Conservation (phyloP, 768 basidiomycete genomes). For the Lentinula edodes region DNA sequence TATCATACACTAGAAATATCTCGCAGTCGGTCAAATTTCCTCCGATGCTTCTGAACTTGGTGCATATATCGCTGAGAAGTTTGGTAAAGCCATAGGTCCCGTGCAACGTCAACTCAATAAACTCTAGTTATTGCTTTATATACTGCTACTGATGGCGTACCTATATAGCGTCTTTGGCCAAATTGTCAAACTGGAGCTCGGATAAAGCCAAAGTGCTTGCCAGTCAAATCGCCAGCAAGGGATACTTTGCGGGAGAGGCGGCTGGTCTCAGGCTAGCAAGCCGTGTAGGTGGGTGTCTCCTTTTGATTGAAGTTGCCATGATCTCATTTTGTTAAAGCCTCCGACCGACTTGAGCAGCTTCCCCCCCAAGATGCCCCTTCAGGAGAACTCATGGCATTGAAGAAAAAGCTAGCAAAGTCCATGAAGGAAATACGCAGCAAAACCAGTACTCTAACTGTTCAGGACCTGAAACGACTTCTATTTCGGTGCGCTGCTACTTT, state of each 20-base stretch:
- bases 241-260: slow-evolving; percentile 85
- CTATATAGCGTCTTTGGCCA: slow-evolving; percentile 47
- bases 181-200: slow-evolving; percentile 45
- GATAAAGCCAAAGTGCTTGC: slow-evolving; percentile 80
- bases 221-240: slow-evolving; percentile 84
- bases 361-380: slow-evolving; percentile 56
- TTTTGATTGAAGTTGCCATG: neutral
- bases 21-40: slow-evolving; percentile 67
- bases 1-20: slow-evolving; percentile 63
- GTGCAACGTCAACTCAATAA: slow-evolving; percentile 71
- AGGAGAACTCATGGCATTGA: slow-evolving; percentile 60
- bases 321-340: slow-evolving; percentile 29
- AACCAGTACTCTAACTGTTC: slow-evolving; percentile 66
- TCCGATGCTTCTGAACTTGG: slow-evolving; percentile 80
- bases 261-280: slow-evolving; percentile 74
- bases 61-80: slow-evolving; percentile 82
- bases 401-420: slow-evolving; percentile 59
- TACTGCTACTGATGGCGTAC: slow-evolving; percentile 21
- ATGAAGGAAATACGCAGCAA: slow-evolving; percentile 66
- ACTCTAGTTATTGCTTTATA: slow-evolving; percentile 15
- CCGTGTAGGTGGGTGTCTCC: slow-evolving; percentile 44
- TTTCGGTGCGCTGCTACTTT: slow-evolving; percentile 84
- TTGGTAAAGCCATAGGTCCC: slow-evolving; percentile 75
- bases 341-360: slow-evolving; percentile 53
- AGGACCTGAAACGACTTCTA: slow-evolving; percentile 79